A percentile compares a stretch with the other conserved stretches of the same genome.
phyloP scores from a whole-genome alignment of 768 basidiomycete species.

The Sporobolomyces pararoseus region DNA sequence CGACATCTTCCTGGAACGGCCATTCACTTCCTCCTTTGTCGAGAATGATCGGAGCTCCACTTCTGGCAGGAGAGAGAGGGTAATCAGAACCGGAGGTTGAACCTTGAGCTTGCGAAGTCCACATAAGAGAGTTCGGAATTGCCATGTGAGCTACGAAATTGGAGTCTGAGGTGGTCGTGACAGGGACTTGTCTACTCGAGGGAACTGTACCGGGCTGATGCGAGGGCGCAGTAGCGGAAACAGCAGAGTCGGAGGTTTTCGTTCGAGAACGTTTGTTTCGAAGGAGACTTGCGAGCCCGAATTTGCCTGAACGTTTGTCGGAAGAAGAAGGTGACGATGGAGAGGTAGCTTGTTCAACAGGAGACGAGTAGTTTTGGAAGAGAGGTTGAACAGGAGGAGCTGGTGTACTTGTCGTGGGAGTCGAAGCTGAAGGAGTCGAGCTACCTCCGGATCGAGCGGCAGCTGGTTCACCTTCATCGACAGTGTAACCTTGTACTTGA shows the following conservation, averaged over 20 bases:
- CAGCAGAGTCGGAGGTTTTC: background rate
- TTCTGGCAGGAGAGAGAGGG: background rate
- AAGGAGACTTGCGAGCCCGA: constrained; percentile 5
- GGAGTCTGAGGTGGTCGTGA: background rate
- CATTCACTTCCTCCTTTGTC: constrained; percentile 23
- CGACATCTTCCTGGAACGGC: constrained; percentile 25
- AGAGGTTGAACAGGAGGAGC: background rate
- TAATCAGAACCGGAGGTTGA: background rate
- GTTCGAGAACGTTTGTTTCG: constrained; percentile 3
- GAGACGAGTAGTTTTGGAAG: background rate
- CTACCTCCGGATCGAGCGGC: background rate
- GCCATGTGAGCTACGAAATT: constrained; percentile 23
- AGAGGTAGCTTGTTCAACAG: background rate
- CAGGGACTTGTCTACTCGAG: constrained; percentile 7
- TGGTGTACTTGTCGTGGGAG: background rate
- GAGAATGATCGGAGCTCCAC: constrained; percentile 9
- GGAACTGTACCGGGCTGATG: background rate
- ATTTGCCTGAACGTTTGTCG: background rate
- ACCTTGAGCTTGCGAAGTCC: background rate
- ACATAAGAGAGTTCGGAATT: constrained; percentile 13
- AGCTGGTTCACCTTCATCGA: constrained; percentile 7
- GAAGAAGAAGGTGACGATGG: background rate
- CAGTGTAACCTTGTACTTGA: constrained; percentile 17
- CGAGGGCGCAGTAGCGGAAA: background rate
- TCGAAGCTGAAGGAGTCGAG: background rate